Base-by-base conservation (phyloP, 257 asterid genomes). In the Solanum chilense region DNA sequence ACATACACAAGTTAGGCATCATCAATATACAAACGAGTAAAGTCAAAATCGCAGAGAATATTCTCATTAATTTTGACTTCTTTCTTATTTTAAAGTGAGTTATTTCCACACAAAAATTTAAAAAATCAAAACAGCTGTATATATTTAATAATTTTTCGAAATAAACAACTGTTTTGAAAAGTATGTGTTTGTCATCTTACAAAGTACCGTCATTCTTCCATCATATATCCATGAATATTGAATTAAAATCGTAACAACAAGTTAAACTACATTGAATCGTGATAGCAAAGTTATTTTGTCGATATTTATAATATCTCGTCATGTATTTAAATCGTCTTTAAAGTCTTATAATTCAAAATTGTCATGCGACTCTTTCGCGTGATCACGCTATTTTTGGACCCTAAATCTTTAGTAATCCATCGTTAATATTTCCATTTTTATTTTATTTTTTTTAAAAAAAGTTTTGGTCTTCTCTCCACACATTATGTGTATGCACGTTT, bases 401-500 rank as follows among this genome's bases (percentile, higher is more conserved):
- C 64, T 56, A 56, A 56, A 20, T 18, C 23, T 10, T 73, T 73
- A 35, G 44, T 20, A 35, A 33, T 35, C 27, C 16, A 11, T 23
- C 31, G 14, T 21, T 21, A 12, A 11, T 37, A 39, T 37, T 2
- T 31, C 52, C 42, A 69, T 25, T 7, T 13, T 27, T 42, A 42
- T 42, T 42, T 42, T 42, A 10, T 69, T 29, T 6, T 1, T 4
- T 3, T 37, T 1, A 3, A 56, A 58, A 5, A 27, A 6, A 1
- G 1, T 15, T 27, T n/a, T 37, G 16, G 25, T 76, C 39, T 74
- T 37, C 47, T 29, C 27, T 56, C 41, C 85, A 60, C 68, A 16
- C 35, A 33, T 82, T 82, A 56, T 81, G 88, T 81, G 69, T 23
- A 62, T 85, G 88, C 89, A 87, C 86, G 82, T 31, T 77, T 74